These are phyloP conservation scores for Hura crepitans DNA, from an alignment of 441 rosid genomes.

Conservation along the genomic window DNA sequence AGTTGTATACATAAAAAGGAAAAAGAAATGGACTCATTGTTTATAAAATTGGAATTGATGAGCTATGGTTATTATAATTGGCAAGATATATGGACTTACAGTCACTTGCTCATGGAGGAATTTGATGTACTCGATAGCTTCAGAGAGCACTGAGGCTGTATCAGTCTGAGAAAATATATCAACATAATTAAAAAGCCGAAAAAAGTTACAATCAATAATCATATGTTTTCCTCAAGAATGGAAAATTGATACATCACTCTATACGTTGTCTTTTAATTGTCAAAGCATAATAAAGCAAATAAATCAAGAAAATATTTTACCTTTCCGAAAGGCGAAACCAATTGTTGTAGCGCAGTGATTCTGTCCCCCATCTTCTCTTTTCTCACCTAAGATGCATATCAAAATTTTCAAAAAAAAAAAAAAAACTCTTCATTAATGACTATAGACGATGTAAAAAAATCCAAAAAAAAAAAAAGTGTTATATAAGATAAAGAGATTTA, in stretches of 20 bases:
- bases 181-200: slow-evolving; percentile 31
- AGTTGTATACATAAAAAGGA: not conserved
- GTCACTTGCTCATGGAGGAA: slow-evolving; percentile 85
- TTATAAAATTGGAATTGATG: not conserved
- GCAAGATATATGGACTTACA: slow-evolving; percentile 44
- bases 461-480: slow-evolving; percentile 12
- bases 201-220: not conserved
- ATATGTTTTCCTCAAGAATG: slow-evolving; percentile 24
- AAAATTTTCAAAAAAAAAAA: not conserved
- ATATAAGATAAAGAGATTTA: slow-evolving; percentile 19
- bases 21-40: not conserved
- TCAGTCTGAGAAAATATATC: slow-evolving; percentile 63
- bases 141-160: slow-evolving; percentile 97
- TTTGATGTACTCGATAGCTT: slow-evolving; percentile 92
- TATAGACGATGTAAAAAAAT: not conserved
- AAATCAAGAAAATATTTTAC: slow-evolving; percentile 34
- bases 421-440: slow-evolving; percentile 25
- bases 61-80: too few species aligned
- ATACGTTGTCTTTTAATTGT: slow-evolving; percentile 21
- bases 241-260: slow-evolving; percentile 14
- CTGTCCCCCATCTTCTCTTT: slow-evolving; percentile 99
- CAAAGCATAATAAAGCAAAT: slow-evolving; percentile 34
- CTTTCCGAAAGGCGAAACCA: slow-evolving; percentile 99
- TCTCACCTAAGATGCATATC: slow-evolving; percentile 54
- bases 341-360: slow-evolving; percentile 99